Conservation (phyloP, 345 rosid genomes). For the Hevea brasiliensis region DNA sequence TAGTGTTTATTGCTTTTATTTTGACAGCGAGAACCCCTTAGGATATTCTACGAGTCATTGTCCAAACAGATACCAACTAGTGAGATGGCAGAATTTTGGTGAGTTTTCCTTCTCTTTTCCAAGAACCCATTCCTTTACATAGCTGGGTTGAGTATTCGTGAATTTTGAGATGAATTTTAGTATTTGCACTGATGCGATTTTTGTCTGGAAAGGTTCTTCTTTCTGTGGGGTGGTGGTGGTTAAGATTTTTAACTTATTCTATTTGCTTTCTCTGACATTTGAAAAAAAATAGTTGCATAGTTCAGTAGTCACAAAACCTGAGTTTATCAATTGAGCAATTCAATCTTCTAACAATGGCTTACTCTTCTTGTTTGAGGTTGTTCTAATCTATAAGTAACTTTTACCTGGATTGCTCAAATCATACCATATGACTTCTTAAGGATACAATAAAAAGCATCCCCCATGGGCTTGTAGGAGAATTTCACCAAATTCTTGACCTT, state of each 20-base stretch:
- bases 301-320: too few species aligned
- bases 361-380: not conserved
- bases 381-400: not conserved
- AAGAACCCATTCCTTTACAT: not conserved
- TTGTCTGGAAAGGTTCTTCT: not conserved
- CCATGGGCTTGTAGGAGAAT: not conserved
- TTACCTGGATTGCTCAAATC: not conserved
- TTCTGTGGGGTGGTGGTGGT: not conserved
- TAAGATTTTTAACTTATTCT: not conserved
- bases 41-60: slow-evolving; percentile 90
- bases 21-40: slow-evolving; percentile 87
- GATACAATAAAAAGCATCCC: not conserved
- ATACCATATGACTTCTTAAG: not conserved
- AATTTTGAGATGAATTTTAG: not conserved
- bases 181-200: not conserved
- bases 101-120: slow-evolving; percentile 29
- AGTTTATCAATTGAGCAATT: not conserved
- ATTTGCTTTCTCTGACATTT: not conserved
- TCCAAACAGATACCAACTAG: slow-evolving; percentile 79
- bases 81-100: slow-evolving; percentile 99
- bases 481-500: not conserved
- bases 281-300: too few species aligned
- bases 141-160: not conserved
- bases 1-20: slow-evolving; percentile 11
- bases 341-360: not conserved